phyloP scores from a whole-genome alignment of 1,284 basidiomycete species.

The Sutorius eximius region DNA sequence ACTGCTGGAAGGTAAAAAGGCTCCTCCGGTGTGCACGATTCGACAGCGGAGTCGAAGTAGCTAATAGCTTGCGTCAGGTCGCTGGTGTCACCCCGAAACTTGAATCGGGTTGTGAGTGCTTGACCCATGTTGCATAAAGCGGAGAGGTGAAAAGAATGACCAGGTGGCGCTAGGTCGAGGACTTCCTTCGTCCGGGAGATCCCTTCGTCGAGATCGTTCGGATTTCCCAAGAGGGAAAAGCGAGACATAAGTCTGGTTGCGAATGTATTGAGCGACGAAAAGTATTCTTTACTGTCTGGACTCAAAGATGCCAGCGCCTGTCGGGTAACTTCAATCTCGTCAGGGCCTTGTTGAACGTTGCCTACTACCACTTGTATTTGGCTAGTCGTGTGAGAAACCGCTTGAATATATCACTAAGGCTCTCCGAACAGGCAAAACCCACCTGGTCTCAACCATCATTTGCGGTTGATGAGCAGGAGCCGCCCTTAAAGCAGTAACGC shows the following conservation, averaged over 20 bases:
- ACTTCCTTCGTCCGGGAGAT: slow-evolving; percentile 8
- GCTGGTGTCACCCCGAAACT: slow-evolving; percentile 4
- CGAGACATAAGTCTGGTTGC: slow-evolving; percentile 16
- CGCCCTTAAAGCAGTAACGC: background rate
- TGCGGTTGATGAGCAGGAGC: background rate
- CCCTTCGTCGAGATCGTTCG: slow-evolving; percentile 25
- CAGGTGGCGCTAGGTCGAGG: slow-evolving; percentile 9
- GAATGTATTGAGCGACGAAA: slow-evolving; percentile 14
- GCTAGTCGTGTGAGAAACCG: slow-evolving; percentile 2
- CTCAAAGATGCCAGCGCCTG: slow-evolving; percentile 12
- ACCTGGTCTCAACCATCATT: slow-evolving; percentile 11
- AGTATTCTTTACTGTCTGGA: slow-evolving; percentile 14
- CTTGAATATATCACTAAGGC: background rate
- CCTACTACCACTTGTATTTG: background rate
- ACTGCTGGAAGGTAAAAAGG: slow-evolving; percentile 17
- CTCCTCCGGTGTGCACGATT: slow-evolving; percentile 12
- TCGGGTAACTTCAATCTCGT: slow-evolving; percentile 19
- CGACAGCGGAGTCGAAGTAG: slow-evolving; percentile 15
- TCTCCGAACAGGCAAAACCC: background rate
- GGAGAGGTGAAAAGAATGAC: slow-evolving; percentile 8
- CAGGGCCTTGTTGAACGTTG: background rate
- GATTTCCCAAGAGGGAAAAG: slow-evolving; percentile 11
- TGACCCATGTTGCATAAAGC: slow-evolving; percentile 12
- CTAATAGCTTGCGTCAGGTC: slow-evolving; percentile 23
- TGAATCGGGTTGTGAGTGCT: slow-evolving; percentile 23